Evolutionary conservation across 345 rosid genomes (phyloP), one percentile per base, ranked within the genome.

Genomic region (Hypericum androsaemum): DNA sequence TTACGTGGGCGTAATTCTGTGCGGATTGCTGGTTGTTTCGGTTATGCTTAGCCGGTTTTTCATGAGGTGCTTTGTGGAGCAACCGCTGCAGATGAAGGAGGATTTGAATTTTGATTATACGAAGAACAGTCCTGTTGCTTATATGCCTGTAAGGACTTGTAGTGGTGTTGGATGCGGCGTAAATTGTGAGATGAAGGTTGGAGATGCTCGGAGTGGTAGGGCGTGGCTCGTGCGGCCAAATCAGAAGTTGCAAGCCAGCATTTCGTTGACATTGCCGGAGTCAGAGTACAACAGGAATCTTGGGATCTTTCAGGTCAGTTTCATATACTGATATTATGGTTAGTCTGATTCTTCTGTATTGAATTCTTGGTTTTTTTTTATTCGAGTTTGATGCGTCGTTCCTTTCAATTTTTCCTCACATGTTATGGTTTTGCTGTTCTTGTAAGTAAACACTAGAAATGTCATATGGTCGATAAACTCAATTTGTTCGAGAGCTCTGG

Each of bases 291-390:
- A 90, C 74, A 75, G 73, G 71, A 72, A 78, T 40, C 95, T 87
- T 61, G 94, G 96, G 67, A 65, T 81, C 58, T 90, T 87, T 74
- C 95, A 90, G 95, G 98, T 87, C 71, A 12, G n/a, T 51, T 48
- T 45, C 37, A 16, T 60, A 59, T 38, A 14, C 56, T 39, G 10
- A 28, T 39, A 15, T 37, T 22, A 22, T 22, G 32, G 32, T 1
- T 22, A 22, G 32, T 22, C 32, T 22, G 32, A 22, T 22, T n/a
- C 32, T 22, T 22, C 32, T 22, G 4, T 22, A 22, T 22, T 22
- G 4, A 22, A 22, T 22, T 22, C 32, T 22, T 22, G 32, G 32
- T 22, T 22, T 22, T 22, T 22, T 22, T 22, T 22, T 22, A 22
- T 22, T 22, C 32, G 32, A 22, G 32, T 22, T 22, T 22, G 32